A percentile compares a stretch with the other conserved stretches of the same genome.
Evolutionary conservation across 2,329 filamentous ascomycete genomes (phyloP).

Genomic region (Aphanocladium album): DNA sequence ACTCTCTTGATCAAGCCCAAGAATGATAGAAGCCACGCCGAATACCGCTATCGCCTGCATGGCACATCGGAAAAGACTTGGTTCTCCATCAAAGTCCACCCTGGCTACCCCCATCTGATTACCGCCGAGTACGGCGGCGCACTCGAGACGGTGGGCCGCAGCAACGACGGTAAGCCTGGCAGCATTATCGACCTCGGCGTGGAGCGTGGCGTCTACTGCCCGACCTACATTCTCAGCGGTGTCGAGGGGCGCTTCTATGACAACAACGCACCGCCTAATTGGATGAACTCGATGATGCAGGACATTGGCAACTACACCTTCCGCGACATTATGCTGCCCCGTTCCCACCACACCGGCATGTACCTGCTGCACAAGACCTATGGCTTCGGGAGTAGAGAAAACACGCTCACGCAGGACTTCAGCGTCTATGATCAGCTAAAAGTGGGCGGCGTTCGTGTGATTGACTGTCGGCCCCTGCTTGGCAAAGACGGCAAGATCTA

Average conservation of each 20-base stretch:
- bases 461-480: constrained; percentile 24
- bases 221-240: constrained; percentile 25
- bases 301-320: constrained; percentile 24
- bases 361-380: constrained; percentile 12
- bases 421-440: constrained; percentile 22
- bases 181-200: neutral
- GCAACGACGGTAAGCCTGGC: constrained; percentile 13
- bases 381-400: constrained; percentile 13
- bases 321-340: constrained; percentile 26
- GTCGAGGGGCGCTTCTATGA: constrained; percentile 26
- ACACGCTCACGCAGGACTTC: constrained; percentile 22
- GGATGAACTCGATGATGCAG: constrained; percentile 26
- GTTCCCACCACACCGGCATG: constrained; percentile 28
- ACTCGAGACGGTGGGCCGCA: constrained; percentile 17
- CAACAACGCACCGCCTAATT: constrained; percentile 20
- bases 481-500: constrained; percentile 5
- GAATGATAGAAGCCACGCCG: neutral
- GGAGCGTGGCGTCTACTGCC: neutral
- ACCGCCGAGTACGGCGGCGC: constrained; percentile 20
- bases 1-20: neutral
- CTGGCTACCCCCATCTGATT: constrained; percentile 8
- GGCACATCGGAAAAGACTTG: constrained; percentile 23
- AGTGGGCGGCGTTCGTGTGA: constrained; percentile 24
- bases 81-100: constrained; percentile 23
- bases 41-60: constrained; percentile 25